Base-by-base conservation (phyloP, 805 yeast genomes). In the Myxozyma lipomycoides region DNA sequence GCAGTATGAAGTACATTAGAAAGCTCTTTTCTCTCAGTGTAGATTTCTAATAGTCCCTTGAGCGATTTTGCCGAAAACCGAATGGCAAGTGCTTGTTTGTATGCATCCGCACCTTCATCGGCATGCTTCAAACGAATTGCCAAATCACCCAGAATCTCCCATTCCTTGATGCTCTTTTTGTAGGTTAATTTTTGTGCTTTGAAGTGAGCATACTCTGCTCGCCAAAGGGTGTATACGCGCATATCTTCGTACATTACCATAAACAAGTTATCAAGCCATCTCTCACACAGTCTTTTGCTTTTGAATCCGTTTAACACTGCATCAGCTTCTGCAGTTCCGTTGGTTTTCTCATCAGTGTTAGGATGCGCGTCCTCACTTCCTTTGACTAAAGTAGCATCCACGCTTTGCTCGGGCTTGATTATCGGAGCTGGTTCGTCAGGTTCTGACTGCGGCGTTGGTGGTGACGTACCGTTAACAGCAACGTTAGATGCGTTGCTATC, bases 91-190 rank as follows among this genome's bases (percentile, higher is more conserved):
- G 95, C 91, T 56, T 77, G 77, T 50, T 78, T 76, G 69, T 85
- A 90, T 6, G 98, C 96, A 42, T 78, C 78, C 0, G 90, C 81
- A 0, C 97, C 96, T 67, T 89, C 97, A 60, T 83, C 86, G 57
- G 72, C 75, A 66, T 91, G 96, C 56, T 89, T 88, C 58, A 95
- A 74, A 58, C 98, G 78, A 61, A 76, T 78, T 1, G 98, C 95
- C 43, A 89, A 82, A 61, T 80, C 73, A 1, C 99, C 99, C 55
- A 90, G 74, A 32, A 87, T 73, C 69, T 95, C 96, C 96, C 97
- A 90, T 68, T 90, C 97, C 50, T 84, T 71, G 0, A 96, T 82
- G 25, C 83, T 72, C 64, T 86, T 89, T 61, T 79, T 80, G 66
- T 84, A 85, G 39, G 80, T 82, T 66, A 87, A 75, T 67, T 87